Conservation (phyloP, 805 yeast species). For the Hanseniaspora pseudoguilliermondii region DNA sequence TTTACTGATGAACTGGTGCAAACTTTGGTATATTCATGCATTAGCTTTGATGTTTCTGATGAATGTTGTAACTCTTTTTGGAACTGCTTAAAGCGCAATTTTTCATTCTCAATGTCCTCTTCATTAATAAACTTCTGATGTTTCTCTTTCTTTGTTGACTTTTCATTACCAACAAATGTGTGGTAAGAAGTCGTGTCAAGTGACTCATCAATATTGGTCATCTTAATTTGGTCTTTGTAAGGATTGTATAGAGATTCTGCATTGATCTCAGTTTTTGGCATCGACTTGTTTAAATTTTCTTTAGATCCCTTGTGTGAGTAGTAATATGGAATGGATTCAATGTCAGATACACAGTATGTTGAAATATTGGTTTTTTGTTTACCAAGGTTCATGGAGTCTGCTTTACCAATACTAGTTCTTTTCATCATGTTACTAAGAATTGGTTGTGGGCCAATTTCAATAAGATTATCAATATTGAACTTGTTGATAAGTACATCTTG, state of each 20-base stretch:
- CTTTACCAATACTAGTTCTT: constrained; percentile 70
- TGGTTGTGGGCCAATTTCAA: constrained; percentile 86
- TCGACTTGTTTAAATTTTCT: not conserved
- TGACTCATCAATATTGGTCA: not conserved
- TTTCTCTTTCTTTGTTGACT: not conserved
- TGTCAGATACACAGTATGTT: constrained; percentile 69
- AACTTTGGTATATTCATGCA: not conserved
- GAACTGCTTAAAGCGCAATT: not conserved
- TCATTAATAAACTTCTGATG: not conserved
- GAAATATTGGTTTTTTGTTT: not conserved
- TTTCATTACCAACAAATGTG: not conserved
- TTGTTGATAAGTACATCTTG: constrained; percentile 77
- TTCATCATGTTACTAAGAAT: constrained; percentile 85
- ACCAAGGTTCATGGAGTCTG: constrained; percentile 37
- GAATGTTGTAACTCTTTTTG: not conserved
- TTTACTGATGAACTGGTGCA: not conserved
- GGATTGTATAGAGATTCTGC: not conserved
- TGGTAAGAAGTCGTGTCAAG: not conserved
- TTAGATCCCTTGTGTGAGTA: constrained; percentile 26
- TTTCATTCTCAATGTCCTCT: not conserved
- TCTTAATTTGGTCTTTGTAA: not conserved
- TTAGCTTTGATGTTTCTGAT: not conserved
- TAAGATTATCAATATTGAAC: constrained; percentile 71
- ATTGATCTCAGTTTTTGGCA: not conserved
- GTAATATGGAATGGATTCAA: constrained; percentile 72